Evolutionary conservation across 257 asterid genomes (phyloP), one percentile per base, ranked within the genome.

Genomic region (Fraxinus pennsylvanica): DNA sequence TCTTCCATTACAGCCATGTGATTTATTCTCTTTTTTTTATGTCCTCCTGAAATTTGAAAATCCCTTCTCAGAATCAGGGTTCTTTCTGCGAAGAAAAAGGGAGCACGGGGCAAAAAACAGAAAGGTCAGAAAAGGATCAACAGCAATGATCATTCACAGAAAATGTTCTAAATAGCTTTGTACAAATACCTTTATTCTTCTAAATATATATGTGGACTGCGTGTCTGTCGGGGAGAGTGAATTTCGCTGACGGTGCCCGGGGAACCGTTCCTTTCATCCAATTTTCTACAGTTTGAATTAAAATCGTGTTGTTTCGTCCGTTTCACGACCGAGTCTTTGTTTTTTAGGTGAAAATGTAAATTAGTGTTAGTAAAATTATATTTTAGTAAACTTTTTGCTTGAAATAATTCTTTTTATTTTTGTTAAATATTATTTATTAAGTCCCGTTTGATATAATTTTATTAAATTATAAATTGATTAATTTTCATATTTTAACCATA

Each of bases 1-100:
- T 85, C 88, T 35, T 88, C 89, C 76, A 73, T 75, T 6, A 74
- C 69, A 29, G 47, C 80, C 80, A 81, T 77, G 9, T 52, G 21
- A 39, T 1, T 39, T 22, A 7, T 63, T 63, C 69, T 13, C 45
- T 39, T 39, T 2, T 59, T n/a, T 17, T 59, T 59, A 21, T 21
- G 25, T 25, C 27, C 27, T 25, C 27, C 27, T 25, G 27, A 25
- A 25, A 25, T 25, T 25, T 8, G 32, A n/a, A n/a, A 59, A 21
- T 21, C 67, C 67, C 30, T 59, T 21, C 1, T 14, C 67, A 59
- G 67, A 59, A 21, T 59, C 67, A 21, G 32, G 67, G 67, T n/a
- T 57, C 67, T 57, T 57, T 57, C n/a, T 0, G 1, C 67, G 6
- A n/a, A 57, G 6, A 54, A 19, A 54, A 15, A 22, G 5, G 33